Evolutionary conservation across 306 rosid genomes (phyloP).

Genomic region (Casuarina cunninghamiana): DNA sequence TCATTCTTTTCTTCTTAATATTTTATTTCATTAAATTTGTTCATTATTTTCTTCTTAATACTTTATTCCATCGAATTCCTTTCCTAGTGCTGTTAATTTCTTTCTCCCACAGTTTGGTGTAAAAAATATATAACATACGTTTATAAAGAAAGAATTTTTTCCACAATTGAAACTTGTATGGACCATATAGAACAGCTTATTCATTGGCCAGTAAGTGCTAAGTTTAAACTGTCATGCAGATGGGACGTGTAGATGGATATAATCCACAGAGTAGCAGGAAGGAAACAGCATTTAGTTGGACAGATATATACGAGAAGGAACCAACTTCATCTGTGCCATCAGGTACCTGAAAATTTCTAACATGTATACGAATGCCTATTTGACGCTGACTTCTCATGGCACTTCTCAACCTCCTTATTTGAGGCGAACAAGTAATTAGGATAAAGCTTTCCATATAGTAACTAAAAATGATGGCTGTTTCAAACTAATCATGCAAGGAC

Average conservation of each 20-base stretch:
- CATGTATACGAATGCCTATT: not conserved
- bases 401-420: not conserved
- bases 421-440: not conserved
- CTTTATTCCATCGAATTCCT: not conserved
- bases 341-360: slow-evolving; percentile 41
- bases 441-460: not conserved
- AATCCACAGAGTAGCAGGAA: slow-evolving; percentile 60
- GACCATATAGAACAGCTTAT: not conserved
- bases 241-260: slow-evolving; percentile 92
- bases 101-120: not conserved
- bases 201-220: not conserved
- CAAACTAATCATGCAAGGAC: not conserved
- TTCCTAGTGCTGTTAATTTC: not conserved
- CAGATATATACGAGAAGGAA: slow-evolving; percentile 65
- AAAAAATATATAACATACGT: not conserved
- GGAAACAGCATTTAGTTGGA: slow-evolving; percentile 71
- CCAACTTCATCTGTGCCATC: slow-evolving; percentile 37
- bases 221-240: slow-evolving; percentile 48
- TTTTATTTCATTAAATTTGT: not conserved
- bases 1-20: too few species aligned
- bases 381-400: not conserved
- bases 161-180: not conserved
- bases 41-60: not conserved
- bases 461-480: not conserved
- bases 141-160: not conserved